A percentile compares a stretch with the other conserved stretches of the same genome.
Conservation (phyloP, 768 basidiomycete species). For the Podaxis sp. region DNA sequence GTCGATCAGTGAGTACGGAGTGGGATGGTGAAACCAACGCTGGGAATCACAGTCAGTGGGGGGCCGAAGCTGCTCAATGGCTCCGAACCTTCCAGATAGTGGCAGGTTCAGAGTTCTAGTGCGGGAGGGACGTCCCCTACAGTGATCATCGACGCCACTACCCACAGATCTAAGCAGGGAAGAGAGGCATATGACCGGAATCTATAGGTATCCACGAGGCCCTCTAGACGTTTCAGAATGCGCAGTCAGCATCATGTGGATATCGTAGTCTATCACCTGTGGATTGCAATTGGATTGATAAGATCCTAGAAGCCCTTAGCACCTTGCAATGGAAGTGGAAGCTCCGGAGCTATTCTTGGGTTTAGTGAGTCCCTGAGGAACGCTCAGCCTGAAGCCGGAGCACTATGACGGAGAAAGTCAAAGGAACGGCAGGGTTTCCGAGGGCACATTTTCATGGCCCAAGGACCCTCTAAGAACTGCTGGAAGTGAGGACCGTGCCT, state of each 20-base stretch:
- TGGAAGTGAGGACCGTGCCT: not conserved
- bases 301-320: not conserved
- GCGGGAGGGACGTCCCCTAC: not conserved
- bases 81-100: not conserved
- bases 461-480: not conserved
- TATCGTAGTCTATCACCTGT: not conserved
- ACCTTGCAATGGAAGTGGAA: not conserved
- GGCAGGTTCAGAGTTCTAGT: not conserved
- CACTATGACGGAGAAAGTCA: not conserved
- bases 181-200: not conserved
- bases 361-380: not conserved
- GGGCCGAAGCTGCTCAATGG: not conserved
- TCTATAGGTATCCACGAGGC: not conserved
- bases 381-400: not conserved
- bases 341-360: not conserved
- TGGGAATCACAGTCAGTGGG: not conserved
- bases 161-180: not conserved
- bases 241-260: not conserved
- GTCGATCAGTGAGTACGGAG: not conserved
- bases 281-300: not conserved
- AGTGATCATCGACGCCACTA: not conserved
- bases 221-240: not conserved
- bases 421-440: not conserved
- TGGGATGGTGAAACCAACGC: not conserved
- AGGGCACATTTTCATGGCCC: not conserved